Evolutionary conservation across 495 filamentous ascomycete species (phyloP).

Genomic region (Penicillium chermesinum): DNA sequence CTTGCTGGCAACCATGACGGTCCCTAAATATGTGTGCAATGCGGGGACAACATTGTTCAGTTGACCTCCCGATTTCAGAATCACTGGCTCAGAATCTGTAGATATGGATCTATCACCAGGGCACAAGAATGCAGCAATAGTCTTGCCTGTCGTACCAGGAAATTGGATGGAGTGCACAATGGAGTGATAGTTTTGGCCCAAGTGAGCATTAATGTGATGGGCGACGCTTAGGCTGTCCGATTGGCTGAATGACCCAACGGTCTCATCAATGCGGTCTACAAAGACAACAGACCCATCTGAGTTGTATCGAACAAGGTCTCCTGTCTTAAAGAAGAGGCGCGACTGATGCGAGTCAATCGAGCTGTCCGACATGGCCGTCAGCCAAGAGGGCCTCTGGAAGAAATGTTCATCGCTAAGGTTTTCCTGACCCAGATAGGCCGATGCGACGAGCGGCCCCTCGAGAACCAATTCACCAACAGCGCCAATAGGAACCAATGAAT

Average conservation of each 20-base stretch:
- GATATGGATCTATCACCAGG: background rate
- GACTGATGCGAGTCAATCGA: slow-evolving; percentile 1
- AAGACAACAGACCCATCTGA: slow-evolving; percentile 43
- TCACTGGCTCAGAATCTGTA: background rate
- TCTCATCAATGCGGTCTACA: slow-evolving; percentile 42
- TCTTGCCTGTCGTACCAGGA: slow-evolving; percentile 1
- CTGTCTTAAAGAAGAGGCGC: slow-evolving; percentile 39
- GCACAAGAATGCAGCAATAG: slow-evolving; percentile 31
- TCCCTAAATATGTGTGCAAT: slow-evolving; percentile 23
- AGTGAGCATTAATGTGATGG: slow-evolving; percentile 12
- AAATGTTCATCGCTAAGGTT: slow-evolving; percentile 34
- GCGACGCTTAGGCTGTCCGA: slow-evolving; percentile 49
- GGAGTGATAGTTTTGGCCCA: slow-evolving; percentile 14
- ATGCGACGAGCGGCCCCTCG: slow-evolving; percentile 53
- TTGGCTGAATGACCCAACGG: slow-evolving; percentile 42
- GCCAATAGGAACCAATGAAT: slow-evolving; percentile 52
- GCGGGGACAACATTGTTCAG: slow-evolving; percentile 13
- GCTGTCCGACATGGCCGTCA: slow-evolving; percentile 3
- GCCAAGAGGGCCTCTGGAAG: slow-evolving; percentile 48
- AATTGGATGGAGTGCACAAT: slow-evolving; percentile 23
- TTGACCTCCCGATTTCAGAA: slow-evolving; percentile 14
- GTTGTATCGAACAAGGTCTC: slow-evolving; percentile 51
- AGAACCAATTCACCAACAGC: slow-evolving; percentile 56
- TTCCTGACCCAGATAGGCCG: slow-evolving; percentile 44
- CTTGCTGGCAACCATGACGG: slow-evolving; percentile 43